phyloP scores from a whole-genome alignment of 106 monocot genomes.

The Xerophyta viscosa region DNA sequence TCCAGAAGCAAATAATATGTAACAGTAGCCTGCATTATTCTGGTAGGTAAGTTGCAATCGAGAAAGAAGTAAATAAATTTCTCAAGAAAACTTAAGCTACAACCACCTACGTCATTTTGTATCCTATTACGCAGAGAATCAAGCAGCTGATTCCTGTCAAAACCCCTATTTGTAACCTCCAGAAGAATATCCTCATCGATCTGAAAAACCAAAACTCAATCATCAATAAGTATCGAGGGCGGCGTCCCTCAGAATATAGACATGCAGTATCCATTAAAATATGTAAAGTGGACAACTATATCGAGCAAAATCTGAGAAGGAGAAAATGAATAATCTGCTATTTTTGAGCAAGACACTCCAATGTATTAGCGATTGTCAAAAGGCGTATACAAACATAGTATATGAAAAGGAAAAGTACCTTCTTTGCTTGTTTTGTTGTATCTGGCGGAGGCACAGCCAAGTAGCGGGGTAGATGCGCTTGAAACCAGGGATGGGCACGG shows the following conservation, averaged over 20 bases:
- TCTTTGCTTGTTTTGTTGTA: conserved; percentile 24
- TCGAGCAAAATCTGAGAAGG: too few species aligned
- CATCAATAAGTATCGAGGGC: too few species aligned
- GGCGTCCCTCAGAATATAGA: too few species aligned
- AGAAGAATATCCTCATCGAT: conserved; percentile 69
- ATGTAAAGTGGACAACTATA: too few species aligned
- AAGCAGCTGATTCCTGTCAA: conserved; percentile 50
- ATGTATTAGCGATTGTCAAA: too few species aligned
- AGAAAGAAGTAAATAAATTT: too few species aligned
- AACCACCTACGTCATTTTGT: conserved; percentile 54
- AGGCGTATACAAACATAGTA: too few species aligned
- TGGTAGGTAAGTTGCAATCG: too few species aligned
- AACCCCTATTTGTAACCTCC: conserved; percentile 63
- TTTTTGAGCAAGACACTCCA: too few species aligned
- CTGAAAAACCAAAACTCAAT: conserved; percentile 24
- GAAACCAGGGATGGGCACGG: conserved; percentile 27
- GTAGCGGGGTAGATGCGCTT: conserved; percentile 22
- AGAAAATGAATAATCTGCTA: too few species aligned
- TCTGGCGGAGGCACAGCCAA: conserved; percentile 25
- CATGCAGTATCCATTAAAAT: too few species aligned
- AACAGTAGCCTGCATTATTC: conserved; percentile 79
- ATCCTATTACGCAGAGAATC: conserved; percentile 58
- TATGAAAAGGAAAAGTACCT: too few species aligned
- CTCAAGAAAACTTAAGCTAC: not conserved
- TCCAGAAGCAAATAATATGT: conserved; percentile 79